Evolutionary conservation across 2,329 filamentous ascomycete species (phyloP).

Genomic region (Diaporthe velutina): DNA sequence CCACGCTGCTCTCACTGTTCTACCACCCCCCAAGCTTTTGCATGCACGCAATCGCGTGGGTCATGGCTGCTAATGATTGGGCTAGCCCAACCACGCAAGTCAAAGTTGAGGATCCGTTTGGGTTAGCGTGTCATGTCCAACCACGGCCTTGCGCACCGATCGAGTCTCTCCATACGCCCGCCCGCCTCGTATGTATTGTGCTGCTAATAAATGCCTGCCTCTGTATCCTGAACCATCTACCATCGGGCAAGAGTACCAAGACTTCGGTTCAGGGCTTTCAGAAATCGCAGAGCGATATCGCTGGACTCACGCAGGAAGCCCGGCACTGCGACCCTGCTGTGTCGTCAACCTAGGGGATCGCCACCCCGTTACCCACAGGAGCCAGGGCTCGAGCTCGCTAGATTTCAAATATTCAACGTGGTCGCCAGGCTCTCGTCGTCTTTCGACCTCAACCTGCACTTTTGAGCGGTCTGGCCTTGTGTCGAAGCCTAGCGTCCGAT

Average conservation of each 20-base stretch:
- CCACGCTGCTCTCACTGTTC: constrained; percentile 3
- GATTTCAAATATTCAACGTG: constrained; percentile 23
- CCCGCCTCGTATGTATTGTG: not conserved
- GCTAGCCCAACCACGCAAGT: constrained; percentile 14
- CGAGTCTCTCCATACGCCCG: not conserved
- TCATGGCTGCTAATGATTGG: constrained; percentile 20
- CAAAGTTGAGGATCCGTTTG: constrained; percentile 24
- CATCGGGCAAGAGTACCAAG: not conserved
- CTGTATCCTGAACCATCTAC: not conserved
- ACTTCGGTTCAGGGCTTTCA: not conserved
- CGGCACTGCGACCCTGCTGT: constrained; percentile 8
- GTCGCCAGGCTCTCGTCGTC: constrained; percentile 14
- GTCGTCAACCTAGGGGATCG: constrained; percentile 20
- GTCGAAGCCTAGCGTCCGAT: constrained; percentile 1
- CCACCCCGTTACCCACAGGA: constrained; percentile 23
- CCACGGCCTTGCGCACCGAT: constrained; percentile 10
- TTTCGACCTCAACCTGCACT: constrained; percentile 1
- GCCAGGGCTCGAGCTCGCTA: constrained; percentile 30
- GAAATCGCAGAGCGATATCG: not conserved
- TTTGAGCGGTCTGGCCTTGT: not conserved
- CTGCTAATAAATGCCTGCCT: not conserved
- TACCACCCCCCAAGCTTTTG: not conserved
- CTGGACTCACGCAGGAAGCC: not conserved
- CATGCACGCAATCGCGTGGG: constrained; percentile 23
- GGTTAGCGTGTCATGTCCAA: constrained; percentile 26